Evolutionary conservation across 1,139 yeast genomes (phyloP).

Genomic region (Blastobotrys proliferans): DNA sequence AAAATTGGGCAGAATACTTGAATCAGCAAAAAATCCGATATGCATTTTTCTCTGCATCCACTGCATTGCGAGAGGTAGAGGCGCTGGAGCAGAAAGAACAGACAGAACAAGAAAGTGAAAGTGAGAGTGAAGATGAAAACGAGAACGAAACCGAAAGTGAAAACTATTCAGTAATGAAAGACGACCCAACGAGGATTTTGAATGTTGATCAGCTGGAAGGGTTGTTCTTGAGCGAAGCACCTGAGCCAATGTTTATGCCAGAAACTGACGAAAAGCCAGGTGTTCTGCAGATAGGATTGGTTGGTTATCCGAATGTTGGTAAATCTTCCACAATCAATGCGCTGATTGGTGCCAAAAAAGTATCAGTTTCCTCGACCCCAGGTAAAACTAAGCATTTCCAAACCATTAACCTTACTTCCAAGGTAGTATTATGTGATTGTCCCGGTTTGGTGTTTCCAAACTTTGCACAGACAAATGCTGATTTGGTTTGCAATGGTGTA

Average conservation of each 20-base stretch:
- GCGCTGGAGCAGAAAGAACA: constrained; percentile 18
- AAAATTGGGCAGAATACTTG: constrained; percentile 84
- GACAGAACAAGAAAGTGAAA: constrained; percentile 34
- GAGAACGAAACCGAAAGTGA: constrained; percentile 29
- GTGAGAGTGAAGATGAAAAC: constrained; percentile 32
- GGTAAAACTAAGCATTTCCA: constrained; percentile 99
- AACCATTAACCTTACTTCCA: constrained; percentile 80
- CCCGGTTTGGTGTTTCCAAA: constrained; percentile 99
- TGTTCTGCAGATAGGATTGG: constrained; percentile 84
- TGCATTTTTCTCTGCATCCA: constrained; percentile 89
- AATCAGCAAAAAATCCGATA: constrained; percentile 62
- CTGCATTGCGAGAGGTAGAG: constrained; percentile 43
- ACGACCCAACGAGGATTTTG: constrained; percentile 62
- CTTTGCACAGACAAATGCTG: constrained; percentile 95
- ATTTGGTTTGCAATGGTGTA: constrained; percentile 95
- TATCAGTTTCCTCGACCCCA: constrained; percentile 95
- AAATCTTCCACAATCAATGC: constrained; percentile 95
- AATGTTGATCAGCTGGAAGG: constrained; percentile 81
- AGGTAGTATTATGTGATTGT: constrained; percentile 91
- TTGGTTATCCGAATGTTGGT: constrained; percentile 88
- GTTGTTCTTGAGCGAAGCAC: constrained; percentile 75
- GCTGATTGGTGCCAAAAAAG: constrained; percentile 91
- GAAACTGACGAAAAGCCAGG: constrained; percentile 23
- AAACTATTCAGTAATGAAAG: constrained; percentile 20
- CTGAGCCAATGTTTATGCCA: constrained; percentile 53